These are phyloP conservation scores for Apiospora koreana DNA, from an alignment of 2,329 filamentous ascomycete species.

Conservation along the genomic window DNA sequence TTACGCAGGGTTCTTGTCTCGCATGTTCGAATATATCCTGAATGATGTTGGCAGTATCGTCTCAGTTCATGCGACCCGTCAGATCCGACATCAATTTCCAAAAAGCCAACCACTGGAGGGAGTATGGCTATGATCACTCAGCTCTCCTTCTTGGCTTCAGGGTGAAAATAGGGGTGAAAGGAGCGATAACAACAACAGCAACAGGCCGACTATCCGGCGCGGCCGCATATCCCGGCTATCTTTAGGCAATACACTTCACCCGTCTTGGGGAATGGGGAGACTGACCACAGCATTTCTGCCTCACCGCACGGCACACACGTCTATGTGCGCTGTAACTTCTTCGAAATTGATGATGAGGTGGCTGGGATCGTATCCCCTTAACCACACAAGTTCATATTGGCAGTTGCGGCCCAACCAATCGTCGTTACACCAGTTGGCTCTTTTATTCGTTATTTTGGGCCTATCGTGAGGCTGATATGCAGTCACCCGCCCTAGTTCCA, in stretches of 20 bases:
- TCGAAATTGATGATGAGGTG: neutral
- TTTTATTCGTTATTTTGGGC: neutral
- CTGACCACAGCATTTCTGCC: neutral
- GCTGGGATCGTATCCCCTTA: neutral
- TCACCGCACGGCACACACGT: neutral
- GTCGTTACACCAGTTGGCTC: neutral
- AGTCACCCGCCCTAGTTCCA: neutral
- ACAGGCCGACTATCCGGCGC: neutral
- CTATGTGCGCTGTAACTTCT: neutral
- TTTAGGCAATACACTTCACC: neutral
- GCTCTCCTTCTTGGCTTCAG: neutral
- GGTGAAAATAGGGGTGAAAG: neutral
- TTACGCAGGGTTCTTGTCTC: no score
- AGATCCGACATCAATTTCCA: neutral
- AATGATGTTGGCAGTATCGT: no score
- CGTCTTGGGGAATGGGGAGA: neutral
- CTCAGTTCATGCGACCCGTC: no score
- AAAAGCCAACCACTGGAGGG: neutral
- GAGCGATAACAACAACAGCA: neutral
- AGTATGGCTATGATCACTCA: neutral
- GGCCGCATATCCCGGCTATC: neutral
- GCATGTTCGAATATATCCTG: no score
- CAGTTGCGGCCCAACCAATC: neutral
- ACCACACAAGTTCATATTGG: neutral
- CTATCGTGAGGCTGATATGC: neutral